Evolutionary conservation across 495 filamentous ascomycete genomes (phyloP).

Genomic region (Neurospora tetrasperma): DNA sequence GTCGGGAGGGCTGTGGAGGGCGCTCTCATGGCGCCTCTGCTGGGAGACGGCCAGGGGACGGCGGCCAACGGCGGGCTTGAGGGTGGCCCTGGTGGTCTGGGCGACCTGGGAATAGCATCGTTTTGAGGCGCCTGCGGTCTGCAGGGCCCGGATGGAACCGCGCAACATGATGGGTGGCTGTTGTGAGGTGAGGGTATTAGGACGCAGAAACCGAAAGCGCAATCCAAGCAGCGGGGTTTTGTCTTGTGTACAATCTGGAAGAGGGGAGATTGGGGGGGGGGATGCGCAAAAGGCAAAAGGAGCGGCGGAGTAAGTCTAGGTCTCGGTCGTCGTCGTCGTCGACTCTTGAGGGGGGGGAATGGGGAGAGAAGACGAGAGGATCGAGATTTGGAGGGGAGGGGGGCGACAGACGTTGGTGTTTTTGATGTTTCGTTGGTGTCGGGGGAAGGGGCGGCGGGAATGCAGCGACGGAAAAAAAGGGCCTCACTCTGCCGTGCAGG

Average conservation of each 20-base stretch:
- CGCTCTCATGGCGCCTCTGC: conserved; percentile 39
- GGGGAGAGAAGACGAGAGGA: background rate
- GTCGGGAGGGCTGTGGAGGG: conserved; percentile 43
- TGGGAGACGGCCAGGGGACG: conserved; percentile 41
- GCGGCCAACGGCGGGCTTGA: conserved; percentile 28
- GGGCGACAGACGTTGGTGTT: background rate
- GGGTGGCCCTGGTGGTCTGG: conserved; percentile 24
- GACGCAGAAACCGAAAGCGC: conserved; percentile 3
- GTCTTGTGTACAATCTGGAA: background rate
- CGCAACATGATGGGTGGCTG: conserved; percentile 42
- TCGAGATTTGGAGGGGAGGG: background rate
- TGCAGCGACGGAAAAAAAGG: conserved; percentile 3
- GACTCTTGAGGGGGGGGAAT: background rate
- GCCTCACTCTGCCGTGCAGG: background rate
- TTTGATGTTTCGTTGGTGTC: background rate
- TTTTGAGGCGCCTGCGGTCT: conserved; percentile 20
- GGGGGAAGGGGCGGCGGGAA: conserved; percentile 1
- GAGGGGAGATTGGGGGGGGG: conserved; percentile 19
- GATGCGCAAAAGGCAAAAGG: conserved; percentile 22
- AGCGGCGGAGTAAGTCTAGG: conserved; percentile 46
- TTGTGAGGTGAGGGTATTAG: conserved; percentile 2
- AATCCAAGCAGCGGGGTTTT: background rate
- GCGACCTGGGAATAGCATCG: conserved; percentile 34
- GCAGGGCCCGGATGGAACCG: conserved; percentile 23
- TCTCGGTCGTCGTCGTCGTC: background rate